Evolutionary conservation across 2,329 filamentous ascomycete genomes (phyloP), one percentile per base, ranked within the genome.

Genomic region (Claviceps citrina): DNA sequence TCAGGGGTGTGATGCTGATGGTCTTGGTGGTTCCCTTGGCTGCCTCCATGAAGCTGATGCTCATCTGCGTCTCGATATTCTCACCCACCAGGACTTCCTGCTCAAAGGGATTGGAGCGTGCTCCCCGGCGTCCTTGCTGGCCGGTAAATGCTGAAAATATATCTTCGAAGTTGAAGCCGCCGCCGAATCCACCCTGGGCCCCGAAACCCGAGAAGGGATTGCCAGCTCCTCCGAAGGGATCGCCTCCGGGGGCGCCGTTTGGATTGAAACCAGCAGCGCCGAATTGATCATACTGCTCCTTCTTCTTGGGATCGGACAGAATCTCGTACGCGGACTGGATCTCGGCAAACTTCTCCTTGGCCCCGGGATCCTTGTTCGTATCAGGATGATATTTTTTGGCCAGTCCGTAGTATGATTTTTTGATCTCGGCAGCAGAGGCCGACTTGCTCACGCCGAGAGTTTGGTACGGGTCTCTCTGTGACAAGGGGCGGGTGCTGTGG

Each of bases 311-410:
- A 56, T 98, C 91, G 35, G 85, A 93, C 7, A 98, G 69, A 31
- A 95, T 70, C 60, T 98, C 91, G 62, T 98, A 98, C 19, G 91
- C 85, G 25, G 82, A 76, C 60, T 98, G 91, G 40, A 93, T 84
- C 51, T 95, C 89, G 47, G 80, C 74, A 54, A 98, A 98, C 53
- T 83, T 89, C 52, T 96, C 91, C 59, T 96, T 96, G 27, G 91
- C 87, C n/a, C 68, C 72, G 3, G 84, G 61, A 51, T 96, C 91
- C 60, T 96, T 96, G 69, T 96, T 98, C 27, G 91, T 96, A 58
- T 98, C 91, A 7, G 91, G 91, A 54, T 98, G 91, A 58, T 77
- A 98, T 56, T 96, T 98, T 63, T 98, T 98, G 16, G 91, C 91
- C 43, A 96, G 69, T 38, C 87, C 84, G 58, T 98, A 98, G 67